Base-by-base conservation (phyloP, 2,329 filamentous ascomycete genomes). In the Hypoxylon sp. region DNA sequence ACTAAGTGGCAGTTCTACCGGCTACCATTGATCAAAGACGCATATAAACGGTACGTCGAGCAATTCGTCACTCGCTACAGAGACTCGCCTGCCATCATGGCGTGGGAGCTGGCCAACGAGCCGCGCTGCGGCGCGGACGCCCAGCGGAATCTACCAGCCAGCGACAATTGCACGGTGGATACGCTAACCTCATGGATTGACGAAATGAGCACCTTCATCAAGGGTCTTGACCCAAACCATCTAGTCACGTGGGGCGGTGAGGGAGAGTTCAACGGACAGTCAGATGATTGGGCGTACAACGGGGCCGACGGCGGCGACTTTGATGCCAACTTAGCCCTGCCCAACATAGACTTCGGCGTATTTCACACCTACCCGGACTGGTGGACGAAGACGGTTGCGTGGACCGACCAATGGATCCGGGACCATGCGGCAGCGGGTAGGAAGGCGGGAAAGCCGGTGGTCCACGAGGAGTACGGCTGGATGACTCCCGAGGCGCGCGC, bases 21-120 rank as follows among this genome's bases (percentile, higher is more conserved):
- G 12, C 69, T 82, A 0, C 83, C 83, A 11, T 75, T 75, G 24
- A 86, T 87, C 74, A 85, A 85, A 70, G 75, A 79, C 2, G 83
- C 82, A 0, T 87, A 79, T 72, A 85, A 86, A 70, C 81, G 79
- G 49, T 92, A 91, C 73, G 83, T 91, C 72, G 79, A 83, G 50
- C 79, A 80, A 0, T 81, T 91, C 5, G 83, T 91, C 2, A 83
- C 77, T 18, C 81, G 89, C 9, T 91, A 90, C 77, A 83, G 80
- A 46, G 78, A 81, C 65, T 89, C 86, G 0, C 77, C 84, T 0
- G 83, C 89, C 0, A 82, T 91, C 48, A 86, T 91, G 68, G 87
- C 87, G 0, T 91, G 89, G 89, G 89, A 91, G 71, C 79, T 91
- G 1, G 85, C 82, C 60, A 91, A 91, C 69, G 89, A 91, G 64